Evolutionary conservation across 2,329 filamentous ascomycete genomes (phyloP).

Genomic region (Gyromitra esculenta): DNA sequence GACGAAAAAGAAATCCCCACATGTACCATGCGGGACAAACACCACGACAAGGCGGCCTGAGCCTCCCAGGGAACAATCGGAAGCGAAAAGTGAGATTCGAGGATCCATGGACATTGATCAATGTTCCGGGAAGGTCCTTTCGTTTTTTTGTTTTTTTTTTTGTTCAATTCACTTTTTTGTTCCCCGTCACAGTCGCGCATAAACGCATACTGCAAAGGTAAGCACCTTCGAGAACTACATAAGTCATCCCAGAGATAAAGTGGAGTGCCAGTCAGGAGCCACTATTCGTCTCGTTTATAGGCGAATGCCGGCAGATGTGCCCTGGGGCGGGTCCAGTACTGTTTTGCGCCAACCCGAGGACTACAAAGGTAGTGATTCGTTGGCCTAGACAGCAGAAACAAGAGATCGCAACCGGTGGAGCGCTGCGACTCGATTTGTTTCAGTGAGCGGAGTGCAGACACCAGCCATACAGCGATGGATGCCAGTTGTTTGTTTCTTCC

Average conservation of each 20-base stretch:
- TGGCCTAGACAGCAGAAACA: constrained; percentile 38
- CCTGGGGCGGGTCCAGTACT: constrained; percentile 27
- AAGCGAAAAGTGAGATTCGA: constrained; percentile 50
- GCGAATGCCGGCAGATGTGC: constrained; percentile 49
- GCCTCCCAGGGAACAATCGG: constrained; percentile 48
- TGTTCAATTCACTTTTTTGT: constrained; percentile 30
- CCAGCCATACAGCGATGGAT: constrained; percentile 45
- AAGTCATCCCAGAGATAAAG: constrained; percentile 47
- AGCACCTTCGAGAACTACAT: constrained; percentile 49
- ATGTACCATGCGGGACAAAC: constrained; percentile 45
- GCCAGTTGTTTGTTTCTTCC: constrained; percentile 50
- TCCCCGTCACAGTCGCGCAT: constrained; percentile 50
- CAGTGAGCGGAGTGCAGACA: constrained; percentile 44
- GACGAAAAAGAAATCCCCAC: constrained; percentile 27
- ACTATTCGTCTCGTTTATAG: constrained; percentile 51
- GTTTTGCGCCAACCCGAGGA: constrained; percentile 36
- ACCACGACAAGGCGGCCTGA: constrained; percentile 49
- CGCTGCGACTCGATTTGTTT: constrained; percentile 50
- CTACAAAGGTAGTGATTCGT: constrained; percentile 28
- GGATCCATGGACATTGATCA: constrained; percentile 41
- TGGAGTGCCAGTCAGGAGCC: constrained; percentile 45
- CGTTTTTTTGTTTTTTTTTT: constrained; percentile 41
- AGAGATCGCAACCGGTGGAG: constrained; percentile 47
- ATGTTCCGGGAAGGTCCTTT: constrained; percentile 47
- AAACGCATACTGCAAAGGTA: constrained; percentile 50